Evolutionary conservation across 768 basidiomycete species (phyloP).

Genomic region (Pleurotus pulmonarius): DNA sequence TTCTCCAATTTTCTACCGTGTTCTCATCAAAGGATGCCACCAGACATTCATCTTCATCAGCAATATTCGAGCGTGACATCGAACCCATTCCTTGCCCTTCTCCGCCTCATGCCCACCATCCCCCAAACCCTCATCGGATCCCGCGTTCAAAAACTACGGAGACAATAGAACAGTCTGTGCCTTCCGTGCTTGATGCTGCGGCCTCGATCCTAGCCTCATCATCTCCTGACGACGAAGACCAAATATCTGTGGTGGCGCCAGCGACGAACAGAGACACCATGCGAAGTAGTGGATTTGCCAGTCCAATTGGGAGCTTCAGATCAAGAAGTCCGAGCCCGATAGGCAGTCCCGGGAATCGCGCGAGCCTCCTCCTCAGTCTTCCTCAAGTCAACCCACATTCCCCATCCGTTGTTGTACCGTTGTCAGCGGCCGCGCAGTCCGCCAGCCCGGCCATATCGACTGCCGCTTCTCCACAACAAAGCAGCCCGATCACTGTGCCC

Average conservation of each 20-base stretch:
- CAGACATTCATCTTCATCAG: constrained; percentile 76
- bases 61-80: constrained; percentile 91
- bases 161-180: constrained; percentile 74
- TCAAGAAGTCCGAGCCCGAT: constrained; percentile 67
- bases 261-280: constrained; percentile 20
- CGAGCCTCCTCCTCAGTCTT: constrained; percentile 47
- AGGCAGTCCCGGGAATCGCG: constrained; percentile 26
- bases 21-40: constrained; percentile 9
- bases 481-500: constrained; percentile 1
- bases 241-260: constrained; percentile 64
- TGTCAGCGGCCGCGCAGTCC: constrained; percentile 3
- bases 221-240: constrained; percentile 44
- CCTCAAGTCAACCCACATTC: constrained; percentile 29
- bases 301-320: constrained; percentile 66
- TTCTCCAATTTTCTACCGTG: not conserved
- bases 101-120: constrained; percentile 28
- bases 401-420: constrained; percentile 7
- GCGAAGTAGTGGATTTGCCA: constrained; percentile 52
- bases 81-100: constrained; percentile 51
- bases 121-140: constrained; percentile 66
- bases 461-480: not conserved
- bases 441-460: not conserved
- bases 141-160: constrained; percentile 71
- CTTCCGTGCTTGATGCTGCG: constrained; percentile 82
- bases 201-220: constrained; percentile 61